These are phyloP conservation scores for Phytophthora colocasiae DNA, from an alignment of 352 stramenopile species.

Conservation along the genomic window DNA sequence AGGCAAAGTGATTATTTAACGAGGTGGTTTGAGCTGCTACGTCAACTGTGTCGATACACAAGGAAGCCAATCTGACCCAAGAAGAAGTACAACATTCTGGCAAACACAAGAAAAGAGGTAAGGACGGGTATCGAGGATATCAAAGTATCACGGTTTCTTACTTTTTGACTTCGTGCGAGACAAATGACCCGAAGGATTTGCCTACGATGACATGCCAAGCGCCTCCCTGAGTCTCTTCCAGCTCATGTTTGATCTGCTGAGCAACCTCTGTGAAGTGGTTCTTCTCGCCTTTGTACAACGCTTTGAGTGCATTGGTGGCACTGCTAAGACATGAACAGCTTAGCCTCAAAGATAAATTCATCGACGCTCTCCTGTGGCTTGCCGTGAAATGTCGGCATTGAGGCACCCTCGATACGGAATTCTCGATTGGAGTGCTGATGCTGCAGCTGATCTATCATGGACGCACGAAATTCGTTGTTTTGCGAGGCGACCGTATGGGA, in stretches of 20 bases:
- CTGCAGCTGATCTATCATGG: no score
- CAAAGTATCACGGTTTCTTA: constrained; percentile 21
- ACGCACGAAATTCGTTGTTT: no score
- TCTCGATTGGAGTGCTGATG: no score
- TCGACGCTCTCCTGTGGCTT: no score
- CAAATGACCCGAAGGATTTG: constrained; percentile 88
- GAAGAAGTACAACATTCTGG: constrained; percentile 87
- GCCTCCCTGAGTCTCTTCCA: constrained; percentile 72
- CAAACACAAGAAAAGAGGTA: constrained; percentile 4
- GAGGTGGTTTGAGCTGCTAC: constrained; percentile 2
- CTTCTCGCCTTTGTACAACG: constrained; percentile 88
- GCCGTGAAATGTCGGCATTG: no score
- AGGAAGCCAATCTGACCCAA: constrained; percentile 83
- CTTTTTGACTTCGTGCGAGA: constrained; percentile 88
- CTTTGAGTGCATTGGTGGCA: constrained; percentile 82
- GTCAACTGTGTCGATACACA: constrained; percentile 73
- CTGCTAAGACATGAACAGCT: no score
- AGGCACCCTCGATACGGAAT: no score
- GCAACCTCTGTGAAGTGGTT: constrained; percentile 84
- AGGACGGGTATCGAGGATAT: constrained; percentile 4
- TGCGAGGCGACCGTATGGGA: no score
- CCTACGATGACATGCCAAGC: constrained; percentile 87
- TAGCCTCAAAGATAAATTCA: no score
- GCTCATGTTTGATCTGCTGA: constrained; percentile 80
- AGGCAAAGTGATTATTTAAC: constrained; percentile 51